A percentile compares a stretch with the other conserved stretches of the same genome.
These are phyloP conservation scores for Coemansia sp. DNA, from an alignment of 192 early-diverging fungal species.

Conservation along the genomic window DNA sequence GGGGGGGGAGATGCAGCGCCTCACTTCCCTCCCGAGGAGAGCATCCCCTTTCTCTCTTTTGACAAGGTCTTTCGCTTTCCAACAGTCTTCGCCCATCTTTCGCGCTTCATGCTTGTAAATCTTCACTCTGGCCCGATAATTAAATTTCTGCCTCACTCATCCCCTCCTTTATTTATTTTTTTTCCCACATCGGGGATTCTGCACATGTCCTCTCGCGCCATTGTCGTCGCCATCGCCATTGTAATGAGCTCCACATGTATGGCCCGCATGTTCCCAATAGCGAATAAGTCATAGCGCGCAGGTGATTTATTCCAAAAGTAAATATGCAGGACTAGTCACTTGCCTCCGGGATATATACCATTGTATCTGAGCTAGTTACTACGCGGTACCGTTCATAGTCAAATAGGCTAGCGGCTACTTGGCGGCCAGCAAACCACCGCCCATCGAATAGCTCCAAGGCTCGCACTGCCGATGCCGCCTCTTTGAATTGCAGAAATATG, in stretches of 20 bases:
- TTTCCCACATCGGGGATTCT: conserved; percentile 9
- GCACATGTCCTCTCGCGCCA: not conserved
- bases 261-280: conserved; percentile 1
- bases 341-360: conserved; percentile 46
- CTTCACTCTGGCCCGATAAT: not conserved
- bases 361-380: conserved; percentile 51
- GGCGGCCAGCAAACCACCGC: conserved; percentile 83
- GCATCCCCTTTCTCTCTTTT: not conserved
- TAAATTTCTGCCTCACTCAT: not conserved
- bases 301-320: not conserved
- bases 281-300: not conserved
- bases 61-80: not conserved
- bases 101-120: not conserved
- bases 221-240: not conserved
- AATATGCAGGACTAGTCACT: not conserved
- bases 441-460: conserved; percentile 71
- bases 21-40: not conserved
- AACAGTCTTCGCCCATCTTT: not conserved
- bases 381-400: conserved; percentile 59
- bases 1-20: not conserved
- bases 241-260: not conserved
- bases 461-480: conserved; percentile 36
- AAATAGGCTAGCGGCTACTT: conserved; percentile 63
- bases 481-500: conserved; percentile 75
- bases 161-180: conserved; percentile 2